A percentile compares a stretch with the other conserved stretches of the same genome.
Conservation (phyloP, 169 alveolate genomes). For the Toxoplasma gondii region DNA sequence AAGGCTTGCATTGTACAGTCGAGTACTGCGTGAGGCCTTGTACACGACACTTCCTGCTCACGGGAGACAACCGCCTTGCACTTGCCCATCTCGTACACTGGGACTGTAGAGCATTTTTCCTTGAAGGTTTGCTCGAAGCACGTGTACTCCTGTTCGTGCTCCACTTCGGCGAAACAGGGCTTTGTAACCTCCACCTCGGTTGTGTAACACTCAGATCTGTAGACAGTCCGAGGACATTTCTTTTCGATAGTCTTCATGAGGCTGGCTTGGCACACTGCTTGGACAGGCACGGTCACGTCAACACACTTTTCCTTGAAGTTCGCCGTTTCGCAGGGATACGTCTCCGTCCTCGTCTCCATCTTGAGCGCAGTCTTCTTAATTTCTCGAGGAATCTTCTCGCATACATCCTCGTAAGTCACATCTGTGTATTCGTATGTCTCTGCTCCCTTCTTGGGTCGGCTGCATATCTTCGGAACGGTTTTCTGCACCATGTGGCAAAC, state of each 20-base stretch:
- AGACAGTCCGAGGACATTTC: slow-evolving; percentile 52
- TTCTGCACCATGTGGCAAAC: slow-evolving; percentile 60
- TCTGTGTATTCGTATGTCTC: slow-evolving; percentile 32
- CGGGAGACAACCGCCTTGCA: slow-evolving; percentile 62
- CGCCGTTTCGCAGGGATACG: slow-evolving; percentile 58
- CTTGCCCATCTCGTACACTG: slow-evolving; percentile 66
- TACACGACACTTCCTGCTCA: slow-evolving; percentile 35
- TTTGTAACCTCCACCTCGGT: slow-evolving; percentile 42
- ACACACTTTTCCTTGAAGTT: slow-evolving; percentile 55
- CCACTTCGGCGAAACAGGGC: slow-evolving; percentile 53
- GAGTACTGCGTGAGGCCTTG: slow-evolving; percentile 30
- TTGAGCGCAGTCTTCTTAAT: slow-evolving; percentile 44
- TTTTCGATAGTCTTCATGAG: slow-evolving; percentile 56
- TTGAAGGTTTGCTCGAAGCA: slow-evolving; percentile 61
- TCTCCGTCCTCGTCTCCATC: slow-evolving; percentile 25
- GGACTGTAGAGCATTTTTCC: slow-evolving; percentile 65
- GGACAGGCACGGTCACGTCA: slow-evolving; percentile 60
- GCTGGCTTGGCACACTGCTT: slow-evolving; percentile 44
- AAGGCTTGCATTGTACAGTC: slow-evolving; percentile 39
- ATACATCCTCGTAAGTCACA: slow-evolving; percentile 57
- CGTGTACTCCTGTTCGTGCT: slow-evolving; percentile 50
- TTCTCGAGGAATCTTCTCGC: slow-evolving; percentile 52
- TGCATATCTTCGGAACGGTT: slow-evolving; percentile 51
- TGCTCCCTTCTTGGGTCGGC: slow-evolving; percentile 14
- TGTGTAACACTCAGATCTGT: slow-evolving; percentile 45